Evolutionary conservation across 2,329 filamentous ascomycete species (phyloP).

Genomic region (Ampelomyces quisqualis): DNA sequence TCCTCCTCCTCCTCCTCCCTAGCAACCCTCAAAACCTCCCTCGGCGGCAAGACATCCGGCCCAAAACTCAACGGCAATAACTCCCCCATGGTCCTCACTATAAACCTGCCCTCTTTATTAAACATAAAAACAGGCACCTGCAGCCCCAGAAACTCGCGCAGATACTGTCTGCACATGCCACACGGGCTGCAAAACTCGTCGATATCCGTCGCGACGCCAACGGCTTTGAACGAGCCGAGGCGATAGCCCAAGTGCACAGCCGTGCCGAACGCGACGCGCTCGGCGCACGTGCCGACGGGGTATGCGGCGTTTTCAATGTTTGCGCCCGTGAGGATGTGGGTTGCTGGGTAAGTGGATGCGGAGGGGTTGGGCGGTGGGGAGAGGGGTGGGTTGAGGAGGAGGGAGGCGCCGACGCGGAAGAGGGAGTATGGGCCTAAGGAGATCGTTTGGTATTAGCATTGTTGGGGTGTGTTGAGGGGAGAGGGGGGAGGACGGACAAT

Average conservation of each 20-base stretch:
- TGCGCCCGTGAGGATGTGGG: conserved; percentile 65
- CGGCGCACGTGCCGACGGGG: conserved; percentile 92
- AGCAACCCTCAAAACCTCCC: no score
- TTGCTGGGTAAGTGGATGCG: conserved; percentile 41
- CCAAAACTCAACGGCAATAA: conserved; percentile 57
- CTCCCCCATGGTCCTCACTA: conserved; percentile 69
- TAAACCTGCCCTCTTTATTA: conserved; percentile 72
- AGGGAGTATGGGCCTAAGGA: conserved; percentile 75
- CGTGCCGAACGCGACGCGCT: conserved; percentile 79
- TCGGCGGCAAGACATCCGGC: conserved; percentile 49
- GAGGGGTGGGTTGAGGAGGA: conserved; percentile 55
- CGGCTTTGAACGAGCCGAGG: conserved; percentile 57
- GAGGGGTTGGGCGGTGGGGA: conserved; percentile 10
- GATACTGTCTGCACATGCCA: conserved; percentile 91
- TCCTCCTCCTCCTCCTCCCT: conserved; percentile 32
- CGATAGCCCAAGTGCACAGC: conserved; percentile 64
- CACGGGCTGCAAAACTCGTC: conserved; percentile 62
- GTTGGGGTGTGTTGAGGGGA: neutral
- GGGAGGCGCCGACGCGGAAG: conserved; percentile 83
- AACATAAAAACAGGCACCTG: conserved; percentile 85
- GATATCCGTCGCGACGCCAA: conserved; percentile 84
- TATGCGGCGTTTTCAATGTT: conserved; percentile 85
- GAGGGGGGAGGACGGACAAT: conserved; percentile 60
- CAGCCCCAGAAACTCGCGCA: conserved; percentile 52
- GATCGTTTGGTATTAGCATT: neutral